Percentiles rank a stretch among this genome's conserved stretches.
phyloP scores from a whole-genome alignment of 2,329 filamentous ascomycete species.

The Metarhizium album region DNA sequence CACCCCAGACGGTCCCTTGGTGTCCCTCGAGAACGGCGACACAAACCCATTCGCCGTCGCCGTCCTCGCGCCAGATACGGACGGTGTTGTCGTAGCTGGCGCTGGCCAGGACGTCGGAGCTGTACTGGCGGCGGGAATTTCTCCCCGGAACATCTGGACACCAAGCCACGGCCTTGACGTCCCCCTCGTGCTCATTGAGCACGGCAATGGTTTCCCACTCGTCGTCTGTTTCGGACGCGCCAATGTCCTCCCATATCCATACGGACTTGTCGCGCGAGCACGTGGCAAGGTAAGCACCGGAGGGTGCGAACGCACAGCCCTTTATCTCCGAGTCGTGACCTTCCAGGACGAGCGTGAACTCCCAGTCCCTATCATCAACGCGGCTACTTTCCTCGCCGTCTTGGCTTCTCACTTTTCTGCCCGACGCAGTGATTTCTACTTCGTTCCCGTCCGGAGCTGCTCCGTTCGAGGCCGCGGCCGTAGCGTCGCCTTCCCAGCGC shows the following conservation, averaged over 20 bases:
- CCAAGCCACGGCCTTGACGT: conserved; percentile 93
- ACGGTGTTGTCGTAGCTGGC: conserved; percentile 93
- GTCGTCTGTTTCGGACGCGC: conserved; percentile 62
- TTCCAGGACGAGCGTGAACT: conserved; percentile 83
- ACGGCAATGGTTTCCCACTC: conserved; percentile 97
- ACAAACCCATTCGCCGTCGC: conserved; percentile 84
- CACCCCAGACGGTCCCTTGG: conserved; percentile 76
- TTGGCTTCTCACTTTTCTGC: conserved; percentile 5
- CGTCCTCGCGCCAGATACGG: conserved; percentile 79
- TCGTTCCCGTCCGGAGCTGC: conserved; percentile 25
- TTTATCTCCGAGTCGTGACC: conserved; percentile 95
- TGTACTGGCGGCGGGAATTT: conserved; percentile 35
- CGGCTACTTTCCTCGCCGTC: conserved; percentile 3
- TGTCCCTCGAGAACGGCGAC: conserved; percentile 75
- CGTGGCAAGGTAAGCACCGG: conserved; percentile 72
- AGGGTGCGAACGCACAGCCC: conserved; percentile 61
- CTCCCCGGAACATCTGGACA: conserved; percentile 57
- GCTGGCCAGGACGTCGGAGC: conserved; percentile 68
- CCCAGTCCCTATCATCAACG: conserved; percentile 64
- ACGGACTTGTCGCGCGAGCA: conserved; percentile 89
- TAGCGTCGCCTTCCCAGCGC: conserved; percentile 50
- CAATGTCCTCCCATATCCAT: conserved; percentile 97
- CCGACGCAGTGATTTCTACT: conserved; percentile 26
- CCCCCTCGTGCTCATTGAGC: conserved; percentile 84
- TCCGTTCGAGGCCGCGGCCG: conserved; percentile 11